phyloP scores from a whole-genome alignment of 805 yeast genomes.

The Wickerhamiella kurtzmanii region DNA sequence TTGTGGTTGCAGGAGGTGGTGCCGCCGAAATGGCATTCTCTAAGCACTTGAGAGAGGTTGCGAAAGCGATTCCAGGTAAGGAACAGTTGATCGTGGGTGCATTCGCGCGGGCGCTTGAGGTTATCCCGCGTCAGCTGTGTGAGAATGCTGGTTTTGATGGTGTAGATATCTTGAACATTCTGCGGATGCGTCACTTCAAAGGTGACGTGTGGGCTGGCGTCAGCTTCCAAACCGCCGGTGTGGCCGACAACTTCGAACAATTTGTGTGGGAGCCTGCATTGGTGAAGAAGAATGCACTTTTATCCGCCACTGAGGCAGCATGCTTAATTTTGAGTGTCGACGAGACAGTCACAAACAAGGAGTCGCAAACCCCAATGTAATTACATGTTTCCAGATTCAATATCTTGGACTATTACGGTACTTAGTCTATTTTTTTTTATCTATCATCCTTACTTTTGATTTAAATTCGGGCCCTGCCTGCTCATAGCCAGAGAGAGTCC shows the following conservation, averaged over 20 bases:
- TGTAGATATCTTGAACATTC: slow-evolving; percentile 78
- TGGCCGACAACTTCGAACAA: slow-evolving; percentile 69
- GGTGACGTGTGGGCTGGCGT: slow-evolving; percentile 89
- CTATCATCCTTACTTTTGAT: too few relatives aligned
- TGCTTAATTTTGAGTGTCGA: slow-evolving; percentile 86
- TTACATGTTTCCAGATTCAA: not conserved
- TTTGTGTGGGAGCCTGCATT: slow-evolving; percentile 98
- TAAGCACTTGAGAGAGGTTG: slow-evolving; percentile 69
- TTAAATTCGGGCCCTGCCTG: too few relatives aligned
- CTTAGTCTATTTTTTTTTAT: not conserved
- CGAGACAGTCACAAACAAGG: slow-evolving; percentile 51
- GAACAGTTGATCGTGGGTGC: slow-evolving; percentile 88
- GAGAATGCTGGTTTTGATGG: slow-evolving; percentile 99
- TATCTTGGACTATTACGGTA: too few relatives aligned
- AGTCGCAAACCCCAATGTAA: slow-evolving; percentile 24
- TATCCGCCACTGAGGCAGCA: slow-evolving; percentile 95
- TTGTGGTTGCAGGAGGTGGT: slow-evolving; percentile 97
- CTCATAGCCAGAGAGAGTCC: too few relatives aligned
- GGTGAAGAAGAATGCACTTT: slow-evolving; percentile 85
- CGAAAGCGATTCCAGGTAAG: slow-evolving; percentile 84
- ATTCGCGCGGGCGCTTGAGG: slow-evolving; percentile 86
- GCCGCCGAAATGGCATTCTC: slow-evolving; percentile 97
- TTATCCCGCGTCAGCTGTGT: slow-evolving; percentile 93
- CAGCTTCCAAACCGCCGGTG: slow-evolving; percentile 69
- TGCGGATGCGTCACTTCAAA: slow-evolving; percentile 87